A percentile compares a stretch with the other conserved stretches of the same genome.
Evolutionary conservation across 164 flowering plant genomes (phyloP).

Genomic region (Aristolochia californica): DNA sequence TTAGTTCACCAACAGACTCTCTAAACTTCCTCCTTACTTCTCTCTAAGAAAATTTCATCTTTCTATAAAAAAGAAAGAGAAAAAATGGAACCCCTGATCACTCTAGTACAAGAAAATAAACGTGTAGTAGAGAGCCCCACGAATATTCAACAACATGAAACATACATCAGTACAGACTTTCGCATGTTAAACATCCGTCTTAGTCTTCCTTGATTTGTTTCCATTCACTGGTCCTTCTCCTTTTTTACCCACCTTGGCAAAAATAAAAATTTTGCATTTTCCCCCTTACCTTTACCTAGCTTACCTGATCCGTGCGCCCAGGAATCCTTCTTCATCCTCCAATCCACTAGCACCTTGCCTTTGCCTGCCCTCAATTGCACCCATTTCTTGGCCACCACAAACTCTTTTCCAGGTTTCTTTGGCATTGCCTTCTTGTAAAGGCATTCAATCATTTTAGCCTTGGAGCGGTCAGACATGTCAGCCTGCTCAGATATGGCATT

Average conservation of each 20-base stretch:
- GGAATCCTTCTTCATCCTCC: conserved; percentile 83
- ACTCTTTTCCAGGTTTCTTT: conserved; percentile 68
- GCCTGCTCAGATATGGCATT: conserved; percentile 69
- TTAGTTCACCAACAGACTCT: too few species aligned
- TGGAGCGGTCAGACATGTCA: conserved; percentile 71
- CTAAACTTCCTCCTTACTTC: too few species aligned
- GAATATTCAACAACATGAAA: too few species aligned
- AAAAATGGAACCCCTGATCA: too few species aligned
- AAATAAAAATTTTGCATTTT: conserved; percentile 19
- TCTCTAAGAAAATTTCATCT: too few species aligned
- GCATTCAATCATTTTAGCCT: conserved; percentile 62
- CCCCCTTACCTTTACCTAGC: conserved; percentile 55
- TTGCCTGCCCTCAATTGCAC: conserved; percentile 74
- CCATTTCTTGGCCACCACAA: conserved; percentile 93
- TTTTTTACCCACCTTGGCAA: conserved; percentile 21
- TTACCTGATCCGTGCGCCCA: conserved; percentile 44
- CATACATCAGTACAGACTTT: too few species aligned
- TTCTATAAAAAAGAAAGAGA: background rate
- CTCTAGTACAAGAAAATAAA: too few species aligned
- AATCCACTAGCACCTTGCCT: conserved; percentile 79
- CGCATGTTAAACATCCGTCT: background rate
- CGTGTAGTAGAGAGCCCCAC: too few species aligned
- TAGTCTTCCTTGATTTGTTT: conserved; percentile 15
- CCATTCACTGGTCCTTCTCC: conserved; percentile 36
- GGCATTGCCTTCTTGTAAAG: conserved; percentile 77